Base-by-base conservation (phyloP, 2,329 filamentous ascomycete species). In the Cercospora sp. region DNA sequence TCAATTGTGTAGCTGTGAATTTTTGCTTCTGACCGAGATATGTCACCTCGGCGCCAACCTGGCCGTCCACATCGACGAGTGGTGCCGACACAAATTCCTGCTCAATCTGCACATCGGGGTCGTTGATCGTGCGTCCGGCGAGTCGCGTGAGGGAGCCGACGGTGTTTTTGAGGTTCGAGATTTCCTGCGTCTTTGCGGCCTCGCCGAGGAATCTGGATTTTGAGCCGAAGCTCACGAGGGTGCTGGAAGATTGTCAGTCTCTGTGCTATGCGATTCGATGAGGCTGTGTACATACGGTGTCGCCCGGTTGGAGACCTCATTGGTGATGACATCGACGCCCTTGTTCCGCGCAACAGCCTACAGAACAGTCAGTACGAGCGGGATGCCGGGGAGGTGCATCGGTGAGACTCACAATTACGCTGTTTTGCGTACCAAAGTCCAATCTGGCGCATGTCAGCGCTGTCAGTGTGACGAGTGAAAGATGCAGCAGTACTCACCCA, bases 131-230 rank as follows among this genome's bases (percentile, higher is more conserved):
- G 79, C 95, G 93, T 79, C 95, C 95, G 78, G 91, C 91, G 76
- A 99, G 90, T 78, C 95, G 92, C 85, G 97, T 97, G 77, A 99
- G 88, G 74, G 89, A 94, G 81, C 89, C 86, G 83, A 99, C 92
- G 75, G 95, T 99, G 88, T 99, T 99, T 87, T 98, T 99, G 79
- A 98, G 89, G 87, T 99, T 99, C 79, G 94, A 97, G 80, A 97
- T 96, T 84, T 99, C 95, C 85, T 97, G 94, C 74, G 94, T 98
- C 89, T 98, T 98, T 75, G 95, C 95, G 67, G 92, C 83, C 85
- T 99, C 95, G 74, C 95, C 95, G 73, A 99, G 88, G 81, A 96
- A 97, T 85, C 95, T 91, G 82, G 88, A 90, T 85, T 97, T 97
- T 80, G 93, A 91, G 69, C 93, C 93, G 82, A 99, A 99, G 78